Evolutionary conservation across 106 monocot genomes (phyloP).

Genomic region (Dactylorhiza incarnata): DNA sequence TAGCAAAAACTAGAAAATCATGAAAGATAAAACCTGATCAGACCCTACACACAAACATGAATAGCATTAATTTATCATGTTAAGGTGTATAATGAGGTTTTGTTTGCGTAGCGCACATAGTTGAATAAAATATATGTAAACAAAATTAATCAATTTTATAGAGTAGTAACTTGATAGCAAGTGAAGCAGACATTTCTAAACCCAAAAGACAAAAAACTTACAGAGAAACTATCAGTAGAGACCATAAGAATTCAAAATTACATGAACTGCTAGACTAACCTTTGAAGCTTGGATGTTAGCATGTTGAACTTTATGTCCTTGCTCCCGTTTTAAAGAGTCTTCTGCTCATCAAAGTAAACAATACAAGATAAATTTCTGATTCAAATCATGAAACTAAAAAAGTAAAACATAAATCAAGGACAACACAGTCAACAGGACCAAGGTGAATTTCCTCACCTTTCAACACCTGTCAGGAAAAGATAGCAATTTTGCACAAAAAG

Average conservation of each 20-base stretch:
- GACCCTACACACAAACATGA: neutral
- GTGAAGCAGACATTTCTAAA: neutral
- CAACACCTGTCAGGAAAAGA: neutral
- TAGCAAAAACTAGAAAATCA: neutral
- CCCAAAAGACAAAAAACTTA: neutral
- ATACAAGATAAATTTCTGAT: neutral
- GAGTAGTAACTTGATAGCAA: neutral
- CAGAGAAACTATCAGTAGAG: neutral
- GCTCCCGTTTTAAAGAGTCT: constrained; percentile 84
- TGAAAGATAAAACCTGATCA: neutral
- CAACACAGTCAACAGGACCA: neutral
- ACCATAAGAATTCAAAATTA: neutral
- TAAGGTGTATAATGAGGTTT: neutral
- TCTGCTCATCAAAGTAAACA: constrained; percentile 42
- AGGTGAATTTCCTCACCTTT: neutral
- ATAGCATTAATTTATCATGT: neutral
- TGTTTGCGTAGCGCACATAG: neutral
- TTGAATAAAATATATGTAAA: neutral
- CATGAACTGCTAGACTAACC: constrained; percentile 22
- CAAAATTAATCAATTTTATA: neutral
- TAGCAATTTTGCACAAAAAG: neutral
- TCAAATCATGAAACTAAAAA: neutral
- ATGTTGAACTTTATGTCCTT: constrained; percentile 87
- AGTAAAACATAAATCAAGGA: neutral
- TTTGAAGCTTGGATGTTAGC: constrained; percentile 96